Percentiles rank a stretch among this genome's conserved stretches.
Evolutionary conservation across 2,329 filamentous ascomycete genomes (phyloP).

Genomic region (Cercospora citrullina): DNA sequence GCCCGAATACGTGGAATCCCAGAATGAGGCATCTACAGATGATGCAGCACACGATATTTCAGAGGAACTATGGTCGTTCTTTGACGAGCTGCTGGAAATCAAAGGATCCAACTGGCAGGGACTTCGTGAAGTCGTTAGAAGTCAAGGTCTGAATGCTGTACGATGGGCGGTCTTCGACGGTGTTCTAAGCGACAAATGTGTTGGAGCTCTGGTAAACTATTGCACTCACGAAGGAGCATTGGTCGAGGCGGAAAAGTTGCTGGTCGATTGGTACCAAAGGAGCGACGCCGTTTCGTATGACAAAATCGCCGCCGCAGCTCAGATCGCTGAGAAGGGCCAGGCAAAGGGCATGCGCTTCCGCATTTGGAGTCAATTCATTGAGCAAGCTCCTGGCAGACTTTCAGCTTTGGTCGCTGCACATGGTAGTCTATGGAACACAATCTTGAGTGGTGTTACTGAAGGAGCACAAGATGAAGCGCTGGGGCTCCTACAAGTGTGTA

Average conservation of each 20-base stretch:
- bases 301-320: background rate
- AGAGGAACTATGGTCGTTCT: conserved; percentile 43
- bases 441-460: background rate
- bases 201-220: conserved; percentile 11
- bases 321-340: too few species aligned
- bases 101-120: conserved; percentile 42
- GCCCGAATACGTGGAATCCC: conserved; percentile 43
- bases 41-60: conserved; percentile 32
- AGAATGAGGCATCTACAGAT: conserved; percentile 33
- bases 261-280: conserved; percentile 5
- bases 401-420: background rate
- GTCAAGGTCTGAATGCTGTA: conserved; percentile 44
- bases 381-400: background rate
- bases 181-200: conserved; percentile 29
- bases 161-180: conserved; percentile 41
- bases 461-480: conserved; percentile 3
- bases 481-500: background rate
- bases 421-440: background rate
- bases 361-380: background rate
- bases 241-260: conserved; percentile 10
- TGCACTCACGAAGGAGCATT: conserved; percentile 14
- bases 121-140: conserved; percentile 44
- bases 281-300: background rate
- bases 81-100: conserved; percentile 42
- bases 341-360: background rate